These are phyloP conservation scores for Ophiocordyceps camponoti-rufipedis DNA, from an alignment of 2,329 filamentous ascomycete species.

Conservation along the genomic window DNA sequence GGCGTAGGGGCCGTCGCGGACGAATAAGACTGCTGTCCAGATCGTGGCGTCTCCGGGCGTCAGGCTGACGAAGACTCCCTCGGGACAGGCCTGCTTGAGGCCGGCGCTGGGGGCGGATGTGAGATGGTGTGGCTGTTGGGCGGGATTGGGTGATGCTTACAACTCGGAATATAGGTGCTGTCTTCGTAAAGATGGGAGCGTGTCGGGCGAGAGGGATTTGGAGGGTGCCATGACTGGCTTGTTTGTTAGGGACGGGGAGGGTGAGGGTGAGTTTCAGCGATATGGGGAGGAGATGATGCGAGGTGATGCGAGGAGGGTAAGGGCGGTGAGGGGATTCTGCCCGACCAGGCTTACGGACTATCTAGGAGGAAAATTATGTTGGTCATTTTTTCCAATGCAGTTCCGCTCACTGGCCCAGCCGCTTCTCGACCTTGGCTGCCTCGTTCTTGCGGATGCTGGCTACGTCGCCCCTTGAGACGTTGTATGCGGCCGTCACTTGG, in stretches of 20 bases:
- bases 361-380: too few relatives aligned
- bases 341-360: too few relatives aligned
- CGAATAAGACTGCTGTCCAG: conserved; percentile 86
- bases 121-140: conserved; percentile 1
- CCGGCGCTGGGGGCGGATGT: conserved; percentile 38
- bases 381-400: neutral
- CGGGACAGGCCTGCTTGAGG: conserved; percentile 64
- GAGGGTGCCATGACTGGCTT: neutral
- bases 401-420: conserved; percentile 26
- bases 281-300: too few relatives aligned
- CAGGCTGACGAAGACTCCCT: conserved; percentile 73
- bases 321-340: too few relatives aligned
- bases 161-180: conserved; percentile 71
- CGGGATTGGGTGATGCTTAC: conserved; percentile 29
- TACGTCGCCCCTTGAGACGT: conserved; percentile 64
- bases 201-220: conserved; percentile 14
- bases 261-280: neutral
- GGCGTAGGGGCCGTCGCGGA: conserved; percentile 78
- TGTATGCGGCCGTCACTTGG: conserved; percentile 58
- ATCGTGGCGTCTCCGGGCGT: conserved; percentile 63
- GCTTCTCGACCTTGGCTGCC: conserved; percentile 54
- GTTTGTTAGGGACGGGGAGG: neutral
- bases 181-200: conserved; percentile 40
- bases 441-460: conserved; percentile 46
- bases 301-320: too few relatives aligned